phyloP scores from a whole-genome alignment of 768 basidiomycete genomes.

The Amanita rubescens region DNA sequence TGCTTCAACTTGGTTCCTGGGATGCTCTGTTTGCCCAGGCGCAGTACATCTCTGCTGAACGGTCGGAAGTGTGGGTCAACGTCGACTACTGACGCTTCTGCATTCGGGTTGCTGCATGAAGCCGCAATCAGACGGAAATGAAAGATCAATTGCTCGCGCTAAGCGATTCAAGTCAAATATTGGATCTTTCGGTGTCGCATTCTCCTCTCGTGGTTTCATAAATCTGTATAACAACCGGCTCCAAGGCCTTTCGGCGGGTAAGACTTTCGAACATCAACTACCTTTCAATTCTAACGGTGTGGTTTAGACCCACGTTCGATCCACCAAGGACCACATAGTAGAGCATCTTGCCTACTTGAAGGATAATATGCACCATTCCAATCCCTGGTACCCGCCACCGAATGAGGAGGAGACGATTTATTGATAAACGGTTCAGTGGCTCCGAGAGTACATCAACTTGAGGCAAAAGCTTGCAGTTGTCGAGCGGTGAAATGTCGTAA shows the following conservation, averaged over 20 bases:
- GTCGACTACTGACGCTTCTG: slow-evolving; percentile 72
- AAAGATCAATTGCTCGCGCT: slow-evolving; percentile 77
- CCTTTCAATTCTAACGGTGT: neutral
- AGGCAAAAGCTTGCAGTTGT: too few species aligned
- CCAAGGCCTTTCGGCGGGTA: slow-evolving; percentile 68
- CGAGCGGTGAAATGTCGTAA: too few species aligned
- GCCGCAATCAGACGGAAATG: slow-evolving; percentile 62
- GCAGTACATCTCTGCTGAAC: slow-evolving; percentile 57
- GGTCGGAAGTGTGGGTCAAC: slow-evolving; percentile 68
- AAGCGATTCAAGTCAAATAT: slow-evolving; percentile 69
- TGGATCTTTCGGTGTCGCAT: slow-evolving; percentile 53
- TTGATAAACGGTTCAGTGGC: too few species aligned
- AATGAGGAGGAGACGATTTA: too few species aligned
- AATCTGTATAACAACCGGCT: slow-evolving; percentile 54
- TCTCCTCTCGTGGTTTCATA: neutral
- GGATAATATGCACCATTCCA: slow-evolving; percentile 55
- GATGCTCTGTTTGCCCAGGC: slow-evolving; percentile 54
- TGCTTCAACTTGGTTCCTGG: slow-evolving; percentile 74
- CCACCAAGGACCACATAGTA: slow-evolving; percentile 67
- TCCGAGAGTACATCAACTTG: too few species aligned
- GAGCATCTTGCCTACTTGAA: slow-evolving; percentile 54
- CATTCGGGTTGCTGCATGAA: slow-evolving; percentile 64
- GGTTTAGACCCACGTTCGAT: slow-evolving; percentile 60
- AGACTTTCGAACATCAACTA: neutral
- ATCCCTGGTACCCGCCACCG: too few species aligned